Evolutionary conservation across 2,329 filamentous ascomycete species (phyloP).

Genomic region (Pestalotiopsis sp.): DNA sequence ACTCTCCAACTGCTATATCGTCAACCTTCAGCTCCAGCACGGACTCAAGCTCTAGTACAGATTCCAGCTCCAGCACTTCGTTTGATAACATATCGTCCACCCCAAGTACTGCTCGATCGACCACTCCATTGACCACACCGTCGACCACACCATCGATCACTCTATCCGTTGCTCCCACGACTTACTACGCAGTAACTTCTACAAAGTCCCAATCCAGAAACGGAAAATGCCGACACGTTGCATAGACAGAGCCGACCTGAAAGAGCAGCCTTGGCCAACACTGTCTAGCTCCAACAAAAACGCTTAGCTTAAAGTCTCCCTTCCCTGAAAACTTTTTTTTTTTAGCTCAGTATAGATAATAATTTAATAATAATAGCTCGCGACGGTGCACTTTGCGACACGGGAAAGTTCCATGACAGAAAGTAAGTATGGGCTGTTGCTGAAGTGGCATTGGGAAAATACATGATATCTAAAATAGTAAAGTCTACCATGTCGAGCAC

Average conservation of each 20-base stretch:
- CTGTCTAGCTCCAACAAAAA: background rate
- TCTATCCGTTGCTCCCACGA: background rate
- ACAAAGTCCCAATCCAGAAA: background rate
- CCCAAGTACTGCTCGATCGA: background rate
- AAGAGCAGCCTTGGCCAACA: background rate
- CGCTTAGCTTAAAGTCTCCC: background rate
- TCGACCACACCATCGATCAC: background rate
- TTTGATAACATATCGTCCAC: background rate
- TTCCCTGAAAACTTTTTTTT: no score
- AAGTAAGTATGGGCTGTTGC: background rate
- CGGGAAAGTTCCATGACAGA: background rate
- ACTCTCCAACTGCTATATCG: no score
- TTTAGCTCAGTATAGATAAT: background rate
- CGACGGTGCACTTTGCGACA: background rate
- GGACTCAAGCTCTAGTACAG: no score
- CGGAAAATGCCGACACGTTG: background rate
- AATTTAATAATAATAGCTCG: background rate
- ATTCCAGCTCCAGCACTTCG: background rate
- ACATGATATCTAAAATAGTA: background rate
- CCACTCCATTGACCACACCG: background rate
- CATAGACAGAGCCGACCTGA: background rate
- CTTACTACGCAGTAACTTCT: background rate
- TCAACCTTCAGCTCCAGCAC: no score
- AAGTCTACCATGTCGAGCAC: background rate
- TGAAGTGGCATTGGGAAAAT: background rate